Conservation (phyloP, 73 alveolate genomes). For the Paramecium primaurelia region DNA sequence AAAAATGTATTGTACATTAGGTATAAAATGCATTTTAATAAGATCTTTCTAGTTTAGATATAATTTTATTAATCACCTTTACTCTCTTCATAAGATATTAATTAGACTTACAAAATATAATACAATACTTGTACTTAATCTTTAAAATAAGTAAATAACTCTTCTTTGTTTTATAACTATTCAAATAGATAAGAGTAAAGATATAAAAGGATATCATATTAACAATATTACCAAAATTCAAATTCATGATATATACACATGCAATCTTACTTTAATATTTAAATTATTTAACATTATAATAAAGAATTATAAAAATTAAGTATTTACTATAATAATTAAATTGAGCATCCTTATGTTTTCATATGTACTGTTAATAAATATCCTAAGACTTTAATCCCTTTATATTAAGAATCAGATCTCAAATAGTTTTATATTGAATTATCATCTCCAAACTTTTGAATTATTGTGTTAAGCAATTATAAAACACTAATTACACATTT, state of each 20-base stretch:
- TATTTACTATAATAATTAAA: not conserved
- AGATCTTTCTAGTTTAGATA: not conserved
- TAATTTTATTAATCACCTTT: not conserved
- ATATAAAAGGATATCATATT: not conserved
- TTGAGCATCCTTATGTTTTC: not conserved
- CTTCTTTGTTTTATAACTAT: not conserved
- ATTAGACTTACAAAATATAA: not conserved
- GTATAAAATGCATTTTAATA: not conserved
- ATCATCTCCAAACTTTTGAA: conserved; percentile 26
- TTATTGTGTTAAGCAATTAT: not conserved
- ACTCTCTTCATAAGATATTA: not conserved
- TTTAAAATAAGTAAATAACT: not conserved
- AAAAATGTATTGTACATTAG: not conserved
- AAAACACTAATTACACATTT: not conserved
- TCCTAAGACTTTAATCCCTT: not conserved
- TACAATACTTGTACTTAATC: not conserved
- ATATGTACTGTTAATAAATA: conserved; percentile 13
- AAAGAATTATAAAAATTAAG: not conserved
- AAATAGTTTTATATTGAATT: not conserved
- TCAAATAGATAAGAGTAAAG: not conserved
- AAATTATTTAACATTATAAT: not conserved
- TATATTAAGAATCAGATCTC: conserved; percentile 2
- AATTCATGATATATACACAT: conserved; percentile 12
- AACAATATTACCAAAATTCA: conserved; percentile 43
- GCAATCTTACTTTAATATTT: not conserved